These are phyloP conservation scores for Dipsacomyces acuminosporus DNA, from an alignment of 371 early-diverging fungal species.

Conservation along the genomic window DNA sequence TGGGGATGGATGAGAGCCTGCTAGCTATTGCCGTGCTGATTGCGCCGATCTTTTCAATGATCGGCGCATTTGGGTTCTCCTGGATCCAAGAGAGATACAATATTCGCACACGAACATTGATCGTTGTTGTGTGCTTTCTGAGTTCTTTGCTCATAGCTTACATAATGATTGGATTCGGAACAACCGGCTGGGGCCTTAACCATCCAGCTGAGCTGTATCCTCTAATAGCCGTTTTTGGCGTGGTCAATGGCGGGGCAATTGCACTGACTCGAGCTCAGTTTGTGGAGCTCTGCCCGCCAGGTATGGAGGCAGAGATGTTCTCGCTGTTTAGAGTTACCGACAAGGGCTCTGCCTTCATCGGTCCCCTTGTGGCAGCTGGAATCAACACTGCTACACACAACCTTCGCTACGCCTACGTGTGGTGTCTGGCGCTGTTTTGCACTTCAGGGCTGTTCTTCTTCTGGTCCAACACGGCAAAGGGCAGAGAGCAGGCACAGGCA, in stretches of 20 bases:
- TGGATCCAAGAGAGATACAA: slow-evolving; percentile 46
- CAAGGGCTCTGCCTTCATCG: slow-evolving; percentile 61
- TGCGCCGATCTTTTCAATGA: slow-evolving; percentile 50
- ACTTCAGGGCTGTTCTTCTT: neutral
- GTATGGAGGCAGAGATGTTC: slow-evolving; percentile 55
- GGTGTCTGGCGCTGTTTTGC: neutral
- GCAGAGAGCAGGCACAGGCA: neutral
- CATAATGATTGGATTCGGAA: slow-evolving; percentile 55
- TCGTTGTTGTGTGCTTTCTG: slow-evolving; percentile 29
- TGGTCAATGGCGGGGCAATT: slow-evolving; percentile 55
- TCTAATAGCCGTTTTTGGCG: slow-evolving; percentile 50
- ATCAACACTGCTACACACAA: slow-evolving; percentile 35
- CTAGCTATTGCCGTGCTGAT: slow-evolving; percentile 48
- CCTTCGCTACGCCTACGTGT: slow-evolving; percentile 8
- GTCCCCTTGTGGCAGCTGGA: slow-evolving; percentile 56
- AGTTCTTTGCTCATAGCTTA: slow-evolving; percentile 51
- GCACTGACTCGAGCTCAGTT: slow-evolving; percentile 52
- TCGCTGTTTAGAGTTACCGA: slow-evolving; percentile 58
- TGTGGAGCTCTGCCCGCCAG: slow-evolving; percentile 53
- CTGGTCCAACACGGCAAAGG: neutral
- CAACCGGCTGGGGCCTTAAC: slow-evolving; percentile 49
- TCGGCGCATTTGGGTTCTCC: slow-evolving; percentile 55
- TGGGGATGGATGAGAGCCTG: slow-evolving; percentile 33
- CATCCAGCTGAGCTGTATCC: slow-evolving; percentile 49
- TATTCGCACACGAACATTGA: slow-evolving; percentile 30